These are phyloP conservation scores for Rhinocladiella similis DNA, from an alignment of 2,329 filamentous ascomycete species.

Conservation along the genomic window DNA sequence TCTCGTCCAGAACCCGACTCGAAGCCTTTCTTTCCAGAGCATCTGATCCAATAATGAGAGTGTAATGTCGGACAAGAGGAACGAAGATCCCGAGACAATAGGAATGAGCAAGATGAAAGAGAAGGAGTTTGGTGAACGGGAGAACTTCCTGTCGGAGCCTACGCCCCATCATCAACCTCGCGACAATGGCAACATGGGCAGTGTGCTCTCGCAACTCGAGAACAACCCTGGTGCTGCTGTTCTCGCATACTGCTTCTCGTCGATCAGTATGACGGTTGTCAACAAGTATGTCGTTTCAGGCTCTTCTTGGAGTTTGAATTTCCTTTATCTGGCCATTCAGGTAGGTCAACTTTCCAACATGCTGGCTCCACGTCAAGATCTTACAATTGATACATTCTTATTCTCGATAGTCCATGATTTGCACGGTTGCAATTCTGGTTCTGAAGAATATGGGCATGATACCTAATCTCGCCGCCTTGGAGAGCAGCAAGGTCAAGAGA, in stretches of 20 bases:
- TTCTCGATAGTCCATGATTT: constrained; percentile 73
- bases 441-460: constrained; percentile 83
- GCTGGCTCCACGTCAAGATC: neutral
- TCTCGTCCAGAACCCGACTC: too few relatives aligned
- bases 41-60: neutral
- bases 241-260: constrained; percentile 86
- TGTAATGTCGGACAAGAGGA: neutral
- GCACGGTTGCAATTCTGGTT: constrained; percentile 76
- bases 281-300: constrained; percentile 98
- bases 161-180: neutral
- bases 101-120: neutral
- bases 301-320: constrained; percentile 88
- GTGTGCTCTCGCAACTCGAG: constrained; percentile 33
- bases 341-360: constrained; percentile 53
- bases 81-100: neutral
- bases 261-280: constrained; percentile 99
- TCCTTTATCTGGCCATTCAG: constrained; percentile 90
- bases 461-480: constrained; percentile 74
- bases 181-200: neutral
- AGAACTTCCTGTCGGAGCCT: constrained; percentile 1
- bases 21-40: too few relatives aligned
- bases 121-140: neutral
- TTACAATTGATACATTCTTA: constrained; percentile 12
- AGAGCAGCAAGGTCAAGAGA: constrained; percentile 83
- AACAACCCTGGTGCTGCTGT: constrained; percentile 81